Base-by-base conservation (phyloP, 73 alveolate species). In the Stentor roeselii region DNA sequence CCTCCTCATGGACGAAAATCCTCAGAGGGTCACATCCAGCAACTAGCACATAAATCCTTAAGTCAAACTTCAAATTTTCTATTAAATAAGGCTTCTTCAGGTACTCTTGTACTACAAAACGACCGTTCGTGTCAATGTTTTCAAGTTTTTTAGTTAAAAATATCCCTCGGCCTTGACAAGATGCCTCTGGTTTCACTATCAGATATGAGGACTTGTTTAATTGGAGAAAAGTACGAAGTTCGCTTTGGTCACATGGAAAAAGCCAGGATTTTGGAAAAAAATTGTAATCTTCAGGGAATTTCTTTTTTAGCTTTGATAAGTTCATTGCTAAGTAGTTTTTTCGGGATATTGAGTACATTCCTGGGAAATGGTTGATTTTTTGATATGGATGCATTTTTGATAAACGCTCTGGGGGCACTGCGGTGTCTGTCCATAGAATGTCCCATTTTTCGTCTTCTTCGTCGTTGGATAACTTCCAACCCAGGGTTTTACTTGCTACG, bases 11-110 rank as follows among this genome's bases (percentile, higher is more conserved):
- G 34, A 97, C 78, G 86, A 87, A 97, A 1, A 96, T 89, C 86
- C 95, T 92, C 75, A 97, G 86, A 27, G 99, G 99, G 74, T 92
- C 92, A 41, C 96, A 93, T 0, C 99, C 98, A 59, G 97, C 91
- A 2, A 97, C 89, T n/a, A 95, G 86, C 6, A 92, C 99, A 87
- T 93, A 97, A 15, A 95, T 78, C 89, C 98, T 92, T 78, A 94
- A 84, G 77, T 94, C 95, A 75, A 95, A 95, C 84, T 97, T 97
- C 59, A 87, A 89, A 31, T 95, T 95, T 86, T 97, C 98, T n/a
- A 97, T 94, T 42, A 97, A 78, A 76, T 90, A 90, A 6, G 99
- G 99, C 86, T 95, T 92, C 58, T 91, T 85, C 42, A 95, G 37
- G 86, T 97, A 97, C 82, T 92, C 75, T 86, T 94, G 90, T 2